Conservation (phyloP, 352 stramenopile genomes). For the Thalassiosira sp. region DNA sequence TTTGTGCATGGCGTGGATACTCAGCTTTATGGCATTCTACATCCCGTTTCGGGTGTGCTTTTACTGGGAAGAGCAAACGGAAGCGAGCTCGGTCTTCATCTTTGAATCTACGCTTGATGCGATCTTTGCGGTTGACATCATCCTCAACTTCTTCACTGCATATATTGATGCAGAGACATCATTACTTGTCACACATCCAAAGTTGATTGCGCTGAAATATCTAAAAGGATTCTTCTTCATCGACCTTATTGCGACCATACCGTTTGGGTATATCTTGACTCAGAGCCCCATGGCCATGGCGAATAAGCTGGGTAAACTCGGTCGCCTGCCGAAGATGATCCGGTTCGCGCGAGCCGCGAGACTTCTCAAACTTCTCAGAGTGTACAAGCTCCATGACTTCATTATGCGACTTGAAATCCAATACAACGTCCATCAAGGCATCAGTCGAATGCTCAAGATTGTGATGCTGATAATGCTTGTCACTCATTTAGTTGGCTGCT, state of each 20-base stretch:
- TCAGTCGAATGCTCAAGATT: constrained; percentile 45
- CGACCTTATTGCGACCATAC: constrained; percentile 59
- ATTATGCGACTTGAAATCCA: constrained; percentile 32
- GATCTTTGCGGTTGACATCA: constrained; percentile 63
- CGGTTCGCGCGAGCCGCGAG: constrained; percentile 30
- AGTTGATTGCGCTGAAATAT: constrained; percentile 58
- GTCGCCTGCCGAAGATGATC: constrained; percentile 35
- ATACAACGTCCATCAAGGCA: constrained; percentile 40
- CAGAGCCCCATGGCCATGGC: constrained; percentile 7
- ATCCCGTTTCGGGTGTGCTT: constrained; percentile 60
- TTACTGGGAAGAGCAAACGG: constrained; percentile 45
- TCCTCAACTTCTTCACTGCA: constrained; percentile 67
- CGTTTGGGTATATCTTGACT: constrained; percentile 54
- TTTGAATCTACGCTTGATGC: constrained; percentile 21
- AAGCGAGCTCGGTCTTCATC: constrained; percentile 7
- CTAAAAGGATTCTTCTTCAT: constrained; percentile 67
- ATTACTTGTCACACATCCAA: constrained; percentile 38
- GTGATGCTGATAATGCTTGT: constrained; percentile 40
- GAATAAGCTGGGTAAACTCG: constrained; percentile 44
- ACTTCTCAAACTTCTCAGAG: constrained; percentile 34
- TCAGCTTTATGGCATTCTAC: constrained; percentile 53
- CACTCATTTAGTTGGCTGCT: constrained; percentile 45
- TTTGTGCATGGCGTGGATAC: constrained; percentile 21
- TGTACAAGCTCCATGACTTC: constrained; percentile 37
- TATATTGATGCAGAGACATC: constrained; percentile 37